Evolutionary conservation across 495 filamentous ascomycete species (phyloP), one percentile per base, ranked within the genome.

Genomic region (Trichoderma reesei): DNA sequence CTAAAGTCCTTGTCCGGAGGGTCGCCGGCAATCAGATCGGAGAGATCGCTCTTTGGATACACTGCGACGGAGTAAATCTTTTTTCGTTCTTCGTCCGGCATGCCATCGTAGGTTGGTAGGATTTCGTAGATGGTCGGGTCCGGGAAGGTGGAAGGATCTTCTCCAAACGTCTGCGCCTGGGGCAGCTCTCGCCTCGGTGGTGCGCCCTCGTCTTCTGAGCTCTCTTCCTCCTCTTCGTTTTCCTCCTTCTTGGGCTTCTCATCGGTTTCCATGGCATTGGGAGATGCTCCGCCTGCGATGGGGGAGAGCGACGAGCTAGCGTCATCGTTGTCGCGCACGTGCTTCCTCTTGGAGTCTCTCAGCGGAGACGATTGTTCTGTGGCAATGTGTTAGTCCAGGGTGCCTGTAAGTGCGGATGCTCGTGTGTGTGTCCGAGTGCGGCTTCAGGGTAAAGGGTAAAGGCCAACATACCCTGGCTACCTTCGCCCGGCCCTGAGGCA

Each of bases 51-150:
- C 37, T 80, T 78, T 0, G 94, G 94, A 71, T 95, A 99, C 5
- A 80, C 75, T 7, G 90, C 84, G 7, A 99, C 94, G 13, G 89
- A 90, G 73, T 89, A 96, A 48, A 97, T 91, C 66, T 90, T 84
- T 65, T 86, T 87, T 72, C 88, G 89, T 66, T 93, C 87, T 5
- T 92, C 89, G 66, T 92, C 86, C 4, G 82, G 83, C 86, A 93
- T 95, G 48, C 82, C 86, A 3, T 84, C 79, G 5, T 79, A 82
- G 9, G 91, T 78, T 1, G 88, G 81, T 14, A 88, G 87, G 64
- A 99, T 96, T 64, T 98, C 88, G 75, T 99, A 99, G 60, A 97
- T 81, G 42, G 92, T 97, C 0, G 92, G 91, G 70, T 99, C 94
- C 67, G 91, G 88, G 67, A 91, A 96, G 20, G 85, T 89, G n/a